These are phyloP conservation scores for Vachellia collinsii DNA, from an alignment of 306 rosid species.

Conservation along the genomic window DNA sequence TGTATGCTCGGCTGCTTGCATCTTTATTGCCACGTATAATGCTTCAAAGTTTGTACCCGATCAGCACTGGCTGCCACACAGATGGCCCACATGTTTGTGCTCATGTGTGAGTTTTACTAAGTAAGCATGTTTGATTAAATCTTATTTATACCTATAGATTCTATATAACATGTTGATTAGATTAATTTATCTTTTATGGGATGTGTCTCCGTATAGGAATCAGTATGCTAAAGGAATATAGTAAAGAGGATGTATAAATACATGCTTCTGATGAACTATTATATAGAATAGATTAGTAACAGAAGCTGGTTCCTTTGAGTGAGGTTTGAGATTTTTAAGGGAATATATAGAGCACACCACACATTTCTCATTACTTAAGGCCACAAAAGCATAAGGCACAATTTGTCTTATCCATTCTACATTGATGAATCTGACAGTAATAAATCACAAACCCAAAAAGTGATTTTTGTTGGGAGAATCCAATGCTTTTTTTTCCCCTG, in stretches of 20 bases:
- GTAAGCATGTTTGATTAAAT: background rate
- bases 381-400: slow-evolving; percentile 57
- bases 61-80: slow-evolving; percentile 35
- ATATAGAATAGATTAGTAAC: slow-evolving; percentile 37
- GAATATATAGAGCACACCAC: slow-evolving; percentile 48
- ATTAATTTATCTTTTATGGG: slow-evolving; percentile 3
- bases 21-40: slow-evolving; percentile 42
- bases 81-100: slow-evolving; percentile 53
- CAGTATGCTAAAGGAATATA: slow-evolving; percentile 32
- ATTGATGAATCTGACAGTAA: slow-evolving; percentile 58
- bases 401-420: slow-evolving; percentile 65
- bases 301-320: slow-evolving; percentile 57
- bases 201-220: slow-evolving; percentile 36
- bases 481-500: slow-evolving; percentile 57
- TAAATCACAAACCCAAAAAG: slow-evolving; percentile 38
- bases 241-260: background rate
- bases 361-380: slow-evolving; percentile 41
- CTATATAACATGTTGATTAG: background rate
- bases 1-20: slow-evolving; percentile 26
- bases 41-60: slow-evolving; percentile 32
- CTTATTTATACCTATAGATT: background rate
- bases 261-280: slow-evolving; percentile 20
- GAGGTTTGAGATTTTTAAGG: slow-evolving; percentile 38
- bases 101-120: background rate
- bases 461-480: slow-evolving; percentile 67